A percentile compares a stretch with the other conserved stretches of the same genome.
Evolutionary conservation across 345 rosid genomes (phyloP).

Genomic region (Lumnitzera racemosa): DNA sequence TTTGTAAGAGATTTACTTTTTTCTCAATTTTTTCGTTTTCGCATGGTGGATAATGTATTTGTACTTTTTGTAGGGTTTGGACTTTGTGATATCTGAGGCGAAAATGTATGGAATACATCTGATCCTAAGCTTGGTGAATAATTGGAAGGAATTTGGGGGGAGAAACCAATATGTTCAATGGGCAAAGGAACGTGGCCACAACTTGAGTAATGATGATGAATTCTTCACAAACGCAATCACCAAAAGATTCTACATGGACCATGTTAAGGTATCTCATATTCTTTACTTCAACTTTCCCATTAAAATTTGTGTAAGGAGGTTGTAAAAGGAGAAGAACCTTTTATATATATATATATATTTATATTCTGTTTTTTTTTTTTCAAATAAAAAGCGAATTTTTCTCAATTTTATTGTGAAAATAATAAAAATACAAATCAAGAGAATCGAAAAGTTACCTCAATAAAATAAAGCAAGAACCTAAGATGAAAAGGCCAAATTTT

Average conservation of each 20-base stretch:
- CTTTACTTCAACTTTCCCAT: background rate
- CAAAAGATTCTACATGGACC: slow-evolving; percentile 54
- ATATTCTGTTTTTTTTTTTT: no score
- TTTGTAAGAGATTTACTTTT: background rate
- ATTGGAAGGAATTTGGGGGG: slow-evolving; percentile 60
- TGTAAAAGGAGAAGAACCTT: no score
- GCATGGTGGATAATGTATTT: background rate
- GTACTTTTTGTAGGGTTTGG: slow-evolving; percentile 41
- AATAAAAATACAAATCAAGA: no score
- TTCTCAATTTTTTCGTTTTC: background rate
- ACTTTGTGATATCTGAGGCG: slow-evolving; percentile 69
- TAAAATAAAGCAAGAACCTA: no score
- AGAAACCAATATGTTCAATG: slow-evolving; percentile 52
- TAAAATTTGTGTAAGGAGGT: no score
- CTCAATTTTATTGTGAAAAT: no score
- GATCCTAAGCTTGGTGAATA: slow-evolving; percentile 67
- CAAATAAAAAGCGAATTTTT: no score
- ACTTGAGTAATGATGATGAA: slow-evolving; percentile 38
- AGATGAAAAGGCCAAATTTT: no score
- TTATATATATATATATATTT: no score
- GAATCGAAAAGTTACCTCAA: no score
- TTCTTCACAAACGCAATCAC: slow-evolving; percentile 47
- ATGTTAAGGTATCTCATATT: slow-evolving; percentile 40
- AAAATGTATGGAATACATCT: slow-evolving; percentile 31
- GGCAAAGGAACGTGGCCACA: slow-evolving; percentile 39